phyloP scores from a whole-genome alignment of 345 rosid species.

The Lenwebbia sp. region DNA sequence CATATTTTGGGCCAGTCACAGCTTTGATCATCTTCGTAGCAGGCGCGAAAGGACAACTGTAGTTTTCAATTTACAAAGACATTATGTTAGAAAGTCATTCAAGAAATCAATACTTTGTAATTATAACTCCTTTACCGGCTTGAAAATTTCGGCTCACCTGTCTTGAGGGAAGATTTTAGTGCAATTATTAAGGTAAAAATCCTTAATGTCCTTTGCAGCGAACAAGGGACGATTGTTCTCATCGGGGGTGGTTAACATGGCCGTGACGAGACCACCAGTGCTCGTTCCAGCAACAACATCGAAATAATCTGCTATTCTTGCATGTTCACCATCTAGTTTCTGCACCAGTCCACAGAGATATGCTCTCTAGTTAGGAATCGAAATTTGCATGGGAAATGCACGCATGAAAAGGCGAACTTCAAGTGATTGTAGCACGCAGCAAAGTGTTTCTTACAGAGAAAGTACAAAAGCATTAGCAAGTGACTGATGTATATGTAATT shows the following conservation, averaged over 20 bases:
- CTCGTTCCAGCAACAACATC: constrained; percentile 45
- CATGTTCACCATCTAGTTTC: constrained; percentile 41
- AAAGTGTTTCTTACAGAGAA: neutral
- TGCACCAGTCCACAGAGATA: constrained; percentile 1
- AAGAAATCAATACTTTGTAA: neutral
- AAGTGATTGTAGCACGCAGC: too few species aligned
- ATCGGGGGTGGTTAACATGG: constrained; percentile 42
- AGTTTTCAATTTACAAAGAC: too few species aligned
- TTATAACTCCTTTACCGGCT: neutral
- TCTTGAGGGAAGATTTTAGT: constrained; percentile 34
- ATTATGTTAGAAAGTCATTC: neutral
- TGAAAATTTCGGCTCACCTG: neutral
- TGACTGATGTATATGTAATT: neutral
- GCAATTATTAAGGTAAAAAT: constrained; percentile 23
- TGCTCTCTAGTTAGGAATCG: neutral
- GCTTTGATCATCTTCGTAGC: constrained; percentile 13
- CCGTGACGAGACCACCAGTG: constrained; percentile 43
- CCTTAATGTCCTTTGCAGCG: constrained; percentile 39
- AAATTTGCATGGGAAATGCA: neutral
- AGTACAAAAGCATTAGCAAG: neutral
- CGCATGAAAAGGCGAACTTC: neutral
- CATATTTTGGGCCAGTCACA: constrained; percentile 36
- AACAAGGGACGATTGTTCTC: constrained; percentile 33
- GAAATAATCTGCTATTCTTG: constrained; percentile 44
- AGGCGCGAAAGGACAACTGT: neutral